Evolutionary conservation across 192 early-diverging fungal species (phyloP), one percentile per base, ranked within the genome.

Genomic region (Linnemannia exigua): DNA sequence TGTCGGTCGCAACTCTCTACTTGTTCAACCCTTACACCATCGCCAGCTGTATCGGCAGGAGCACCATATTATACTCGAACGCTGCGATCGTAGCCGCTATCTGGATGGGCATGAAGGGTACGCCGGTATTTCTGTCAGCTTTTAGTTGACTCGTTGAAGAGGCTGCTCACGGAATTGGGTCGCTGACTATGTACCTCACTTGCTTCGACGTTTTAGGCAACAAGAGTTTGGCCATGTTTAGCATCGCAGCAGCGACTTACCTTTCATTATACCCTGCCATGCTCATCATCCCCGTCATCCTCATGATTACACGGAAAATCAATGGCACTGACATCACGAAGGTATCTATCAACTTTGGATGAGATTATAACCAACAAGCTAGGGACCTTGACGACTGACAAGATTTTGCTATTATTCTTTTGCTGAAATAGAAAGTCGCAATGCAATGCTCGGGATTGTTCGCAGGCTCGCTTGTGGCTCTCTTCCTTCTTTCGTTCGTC

Each of bases 11-110:
- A 0, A 61, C 74, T 16, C 70, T 86, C 20, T 97, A 94, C 87
- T 87, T 99, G 22, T 94, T 97, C 83, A 98, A 97, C 84, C 98
- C 98, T 46, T 91, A 93, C 41, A 95, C 93, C 9, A 88, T 99
- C 38, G 87, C 91, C 12, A 94, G 95, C 36, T 95, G 94, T 76
- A 79, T 97, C 58, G 92, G 93, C 20, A 92, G 88, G 67, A 96
- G 95, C 5, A 96, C 97, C 0, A 88, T 94, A 25, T 52, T 94
- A 15, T 96, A 97, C 77, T 95, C 92, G 37, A 94, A 95, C 75
- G 76, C 96, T 15, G 91, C 95, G 7, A 87, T 96, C n/a, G 90
- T 95, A n/a, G 78, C 90, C n/a, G 92, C 93, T 5, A 80, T 98
- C 17, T 92, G 91, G 78, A 93, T 88, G 89, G 96, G 94, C 14